phyloP scores from a whole-genome alignment of 2,329 filamentous ascomycete genomes.

The Whalleya microplaca region DNA sequence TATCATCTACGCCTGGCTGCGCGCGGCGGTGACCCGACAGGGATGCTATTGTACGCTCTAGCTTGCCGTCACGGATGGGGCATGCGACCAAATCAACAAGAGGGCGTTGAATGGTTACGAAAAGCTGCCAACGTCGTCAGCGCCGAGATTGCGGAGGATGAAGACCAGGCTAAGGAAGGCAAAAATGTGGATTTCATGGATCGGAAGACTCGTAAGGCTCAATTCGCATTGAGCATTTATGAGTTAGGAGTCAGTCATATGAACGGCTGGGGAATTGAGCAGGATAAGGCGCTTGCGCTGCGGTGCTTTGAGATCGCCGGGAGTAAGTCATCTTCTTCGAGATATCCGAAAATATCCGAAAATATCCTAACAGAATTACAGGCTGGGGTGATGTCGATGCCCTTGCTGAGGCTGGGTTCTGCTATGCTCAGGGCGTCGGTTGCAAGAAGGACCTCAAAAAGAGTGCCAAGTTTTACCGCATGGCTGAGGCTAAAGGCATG shows the following conservation, averaged over 20 bases:
- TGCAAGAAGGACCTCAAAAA: constrained; percentile 97
- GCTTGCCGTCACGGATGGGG: constrained; percentile 98
- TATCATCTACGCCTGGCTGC: constrained; percentile 94
- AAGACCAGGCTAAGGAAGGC: constrained; percentile 66
- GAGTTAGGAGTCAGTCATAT: constrained; percentile 96
- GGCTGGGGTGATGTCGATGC: constrained; percentile 95
- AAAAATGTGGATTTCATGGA: constrained; percentile 69
- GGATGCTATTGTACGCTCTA: constrained; percentile 93
- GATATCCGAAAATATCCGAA: constrained; percentile 29
- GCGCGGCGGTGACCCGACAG: constrained; percentile 82
- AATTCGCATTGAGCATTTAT: constrained; percentile 94
- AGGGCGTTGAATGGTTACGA: constrained; percentile 89
- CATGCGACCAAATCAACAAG: constrained; percentile 87
- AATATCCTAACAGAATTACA: constrained; percentile 37
- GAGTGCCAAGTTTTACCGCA: constrained; percentile 86
- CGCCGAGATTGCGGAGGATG: constrained; percentile 81
- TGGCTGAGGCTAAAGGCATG: constrained; percentile 90
- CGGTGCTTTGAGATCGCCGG: constrained; percentile 97
- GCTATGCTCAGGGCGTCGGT: constrained; percentile 90
- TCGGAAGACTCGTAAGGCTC: constrained; percentile 82
- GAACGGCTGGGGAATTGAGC: constrained; percentile 96
- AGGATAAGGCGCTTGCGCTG: constrained; percentile 85
- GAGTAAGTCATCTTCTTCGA: constrained; percentile 55
- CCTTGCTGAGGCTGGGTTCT: constrained; percentile 91
- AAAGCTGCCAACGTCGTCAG: constrained; percentile 86